These are phyloP conservation scores for Quambalaria eucalypti DNA, from an alignment of 1,284 basidiomycete genomes.

Conservation along the genomic window DNA sequence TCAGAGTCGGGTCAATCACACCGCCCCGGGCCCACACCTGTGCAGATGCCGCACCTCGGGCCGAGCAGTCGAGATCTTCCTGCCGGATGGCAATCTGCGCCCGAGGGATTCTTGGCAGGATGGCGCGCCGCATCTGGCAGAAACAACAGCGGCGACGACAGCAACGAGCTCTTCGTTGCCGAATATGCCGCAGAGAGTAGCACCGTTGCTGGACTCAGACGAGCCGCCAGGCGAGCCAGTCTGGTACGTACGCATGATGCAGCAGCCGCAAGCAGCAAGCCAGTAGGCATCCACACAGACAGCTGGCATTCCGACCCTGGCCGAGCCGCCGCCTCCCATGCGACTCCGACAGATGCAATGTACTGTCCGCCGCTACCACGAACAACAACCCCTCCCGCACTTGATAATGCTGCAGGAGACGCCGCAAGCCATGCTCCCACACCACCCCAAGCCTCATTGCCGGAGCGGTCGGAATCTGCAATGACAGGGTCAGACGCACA, in stretches of 20 bases:
- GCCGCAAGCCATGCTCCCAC: no score
- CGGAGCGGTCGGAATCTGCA: no score
- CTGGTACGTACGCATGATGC: background rate
- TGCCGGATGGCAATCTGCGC: conserved; percentile 22
- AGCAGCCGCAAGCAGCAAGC: conserved; percentile 12
- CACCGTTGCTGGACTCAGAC: conserved; percentile 26
- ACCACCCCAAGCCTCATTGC: no score
- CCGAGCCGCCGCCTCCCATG: no score
- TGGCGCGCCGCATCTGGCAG: conserved; percentile 16
- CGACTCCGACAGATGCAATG: no score
- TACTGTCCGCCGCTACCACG: no score
- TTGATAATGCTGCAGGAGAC: no score
- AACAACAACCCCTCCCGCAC: no score
- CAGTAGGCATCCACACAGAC: conserved; percentile 6
- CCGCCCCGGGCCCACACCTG: conserved; percentile 26
- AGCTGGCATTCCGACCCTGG: background rate
- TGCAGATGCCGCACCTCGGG: conserved; percentile 11
- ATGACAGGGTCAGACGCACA: no score
- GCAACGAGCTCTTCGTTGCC: conserved; percentile 2
- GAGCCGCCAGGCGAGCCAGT: conserved; percentile 27
- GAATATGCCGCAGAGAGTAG: conserved; percentile 14
- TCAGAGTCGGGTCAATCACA: no score
- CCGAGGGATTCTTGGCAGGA: conserved; percentile 12
- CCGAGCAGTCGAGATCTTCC: conserved; percentile 7
- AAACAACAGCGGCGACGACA: conserved; percentile 8